Conservation (phyloP, 2,329 filamentous ascomycete species). For the Calonectria ilicicola region DNA sequence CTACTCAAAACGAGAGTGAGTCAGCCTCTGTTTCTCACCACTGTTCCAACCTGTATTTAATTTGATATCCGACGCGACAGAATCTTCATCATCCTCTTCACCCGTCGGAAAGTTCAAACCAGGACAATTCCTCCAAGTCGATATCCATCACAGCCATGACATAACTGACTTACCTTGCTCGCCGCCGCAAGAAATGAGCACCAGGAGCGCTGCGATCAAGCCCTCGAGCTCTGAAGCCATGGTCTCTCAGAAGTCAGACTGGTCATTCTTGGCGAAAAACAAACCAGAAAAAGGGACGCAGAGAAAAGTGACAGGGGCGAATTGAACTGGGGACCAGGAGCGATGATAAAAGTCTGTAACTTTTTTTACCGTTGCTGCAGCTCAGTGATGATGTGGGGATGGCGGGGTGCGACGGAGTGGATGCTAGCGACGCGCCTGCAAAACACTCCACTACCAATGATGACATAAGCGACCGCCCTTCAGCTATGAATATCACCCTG, state of each 20-base stretch:
- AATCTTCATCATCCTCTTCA: neutral
- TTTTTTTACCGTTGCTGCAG: slow-evolving; percentile 38
- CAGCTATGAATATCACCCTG: neutral
- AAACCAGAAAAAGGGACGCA: slow-evolving; percentile 33
- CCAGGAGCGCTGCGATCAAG: slow-evolving; percentile 51
- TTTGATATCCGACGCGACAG: neutral
- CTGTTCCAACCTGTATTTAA: neutral
- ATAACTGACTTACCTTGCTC: slow-evolving; percentile 49
- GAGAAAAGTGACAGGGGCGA: slow-evolving; percentile 38
- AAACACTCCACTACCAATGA: slow-evolving; percentile 12
- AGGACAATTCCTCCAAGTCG: neutral
- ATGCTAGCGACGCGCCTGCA: slow-evolving; percentile 5
- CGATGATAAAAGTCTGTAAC: slow-evolving; percentile 26
- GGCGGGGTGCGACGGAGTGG: slow-evolving; percentile 21
- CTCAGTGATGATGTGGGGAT: slow-evolving; percentile 27
- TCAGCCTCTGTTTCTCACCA: slow-evolving; percentile 17
- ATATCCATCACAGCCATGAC: neutral
- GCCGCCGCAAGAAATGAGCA: slow-evolving; percentile 52
- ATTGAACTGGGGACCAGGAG: slow-evolving; percentile 43
- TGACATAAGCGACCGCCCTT: slow-evolving; percentile 37
- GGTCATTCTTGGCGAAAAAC: slow-evolving; percentile 43
- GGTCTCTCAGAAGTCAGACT: slow-evolving; percentile 20
- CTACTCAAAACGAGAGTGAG: slow-evolving; percentile 30
- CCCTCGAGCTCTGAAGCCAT: slow-evolving; percentile 55
- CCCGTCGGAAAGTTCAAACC: neutral